Percentiles rank a stretch among this genome's conserved stretches.
phyloP scores from a whole-genome alignment of 495 filamentous ascomycete species.

The Chaetomium cochliodes region DNA sequence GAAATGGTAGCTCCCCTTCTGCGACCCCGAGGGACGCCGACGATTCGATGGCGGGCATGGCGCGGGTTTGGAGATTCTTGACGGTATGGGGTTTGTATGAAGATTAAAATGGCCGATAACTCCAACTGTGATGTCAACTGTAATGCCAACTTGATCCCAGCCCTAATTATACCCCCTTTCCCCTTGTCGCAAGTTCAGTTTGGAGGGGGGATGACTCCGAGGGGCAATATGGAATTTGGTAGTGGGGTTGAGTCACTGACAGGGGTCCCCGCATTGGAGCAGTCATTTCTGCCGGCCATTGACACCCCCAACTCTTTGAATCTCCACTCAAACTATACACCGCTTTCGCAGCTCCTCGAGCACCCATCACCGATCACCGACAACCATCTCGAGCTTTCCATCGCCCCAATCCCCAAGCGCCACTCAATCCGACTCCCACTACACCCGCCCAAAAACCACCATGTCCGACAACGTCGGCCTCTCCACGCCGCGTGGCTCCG shows the following conservation, averaged over 20 bases:
- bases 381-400: too few relatives aligned
- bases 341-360: neutral
- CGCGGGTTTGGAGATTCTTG: neutral
- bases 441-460: conserved; percentile 4
- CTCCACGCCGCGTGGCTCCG: conserved; percentile 87
- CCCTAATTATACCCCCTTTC: neutral
- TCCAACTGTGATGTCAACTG: neutral
- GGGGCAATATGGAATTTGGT: conserved; percentile 12
- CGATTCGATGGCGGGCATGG: conserved; percentile 34
- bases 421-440: neutral
- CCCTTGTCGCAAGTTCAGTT: neutral
- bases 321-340: neutral
- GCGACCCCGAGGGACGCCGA: conserved; percentile 19
- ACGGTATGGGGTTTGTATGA: neutral
- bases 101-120: neutral
- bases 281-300: conserved; percentile 19
- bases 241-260: conserved; percentile 25
- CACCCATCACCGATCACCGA: neutral
- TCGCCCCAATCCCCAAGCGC: neutral
- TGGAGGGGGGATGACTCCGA: conserved; percentile 1
- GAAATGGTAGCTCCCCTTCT: conserved; percentile 62
- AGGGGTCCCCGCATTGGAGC: conserved; percentile 3
- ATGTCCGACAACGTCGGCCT: conserved; percentile 99
- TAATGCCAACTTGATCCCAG: neutral
- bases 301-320: neutral